phyloP scores from a whole-genome alignment of 2,329 filamentous ascomycete genomes.

The Tolypocladium paradoxum region DNA sequence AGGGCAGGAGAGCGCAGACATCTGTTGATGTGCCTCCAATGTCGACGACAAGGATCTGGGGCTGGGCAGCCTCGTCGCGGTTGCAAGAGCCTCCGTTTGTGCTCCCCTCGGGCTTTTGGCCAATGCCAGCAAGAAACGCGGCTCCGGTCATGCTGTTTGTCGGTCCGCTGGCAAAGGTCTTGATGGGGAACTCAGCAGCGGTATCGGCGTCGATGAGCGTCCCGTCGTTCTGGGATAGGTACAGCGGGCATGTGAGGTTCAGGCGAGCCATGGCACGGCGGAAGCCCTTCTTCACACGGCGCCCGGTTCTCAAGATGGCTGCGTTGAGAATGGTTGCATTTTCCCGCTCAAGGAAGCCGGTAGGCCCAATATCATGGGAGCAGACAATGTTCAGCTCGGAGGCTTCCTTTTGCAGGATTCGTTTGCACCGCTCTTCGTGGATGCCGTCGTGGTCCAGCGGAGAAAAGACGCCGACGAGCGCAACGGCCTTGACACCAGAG shows the following conservation, averaged over 20 bases:
- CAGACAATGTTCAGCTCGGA: conserved; percentile 28
- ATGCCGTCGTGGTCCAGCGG: conserved; percentile 29
- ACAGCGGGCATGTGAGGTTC: conserved; percentile 29
- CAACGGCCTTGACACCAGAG: conserved; percentile 25
- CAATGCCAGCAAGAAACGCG: conserved; percentile 40
- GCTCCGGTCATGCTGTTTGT: conserved; percentile 44
- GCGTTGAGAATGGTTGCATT: conserved; percentile 46
- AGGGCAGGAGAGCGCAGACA: conserved; percentile 44
- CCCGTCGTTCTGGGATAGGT: conserved; percentile 43
- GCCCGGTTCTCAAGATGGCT: conserved; percentile 35
- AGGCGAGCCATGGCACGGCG: conserved; percentile 32
- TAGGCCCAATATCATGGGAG: conserved; percentile 31
- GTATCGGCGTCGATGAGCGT: conserved; percentile 36
- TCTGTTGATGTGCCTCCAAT: conserved; percentile 53
- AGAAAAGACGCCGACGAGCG: conserved; percentile 34
- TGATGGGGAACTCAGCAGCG: conserved; percentile 37
- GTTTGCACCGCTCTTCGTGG: conserved; percentile 28
- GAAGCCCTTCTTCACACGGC: conserved; percentile 35
- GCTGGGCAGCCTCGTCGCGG: conserved; percentile 3
- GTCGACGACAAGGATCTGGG: conserved; percentile 40
- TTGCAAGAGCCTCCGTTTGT: background rate
- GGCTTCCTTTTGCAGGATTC: conserved; percentile 22
- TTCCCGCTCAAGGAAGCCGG: conserved; percentile 34
- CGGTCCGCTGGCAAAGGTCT: conserved; percentile 42
- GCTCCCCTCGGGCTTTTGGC: conserved; percentile 11